Evolutionary conservation across 371 early-diverging fungal genomes (phyloP).

Genomic region (Mucor indicus): DNA sequence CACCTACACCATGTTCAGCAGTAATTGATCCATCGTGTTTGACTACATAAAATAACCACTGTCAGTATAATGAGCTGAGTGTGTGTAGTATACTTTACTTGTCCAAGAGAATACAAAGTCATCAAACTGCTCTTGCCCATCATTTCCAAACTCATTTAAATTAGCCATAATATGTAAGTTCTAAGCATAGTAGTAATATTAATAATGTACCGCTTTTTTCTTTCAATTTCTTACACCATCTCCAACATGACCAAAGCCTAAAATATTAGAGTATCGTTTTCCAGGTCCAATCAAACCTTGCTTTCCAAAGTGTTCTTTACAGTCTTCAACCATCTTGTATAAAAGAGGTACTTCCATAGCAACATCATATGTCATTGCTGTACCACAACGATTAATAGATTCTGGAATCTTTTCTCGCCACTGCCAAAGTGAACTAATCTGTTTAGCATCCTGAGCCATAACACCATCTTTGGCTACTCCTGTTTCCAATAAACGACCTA

Average conservation of each 20-base stretch:
- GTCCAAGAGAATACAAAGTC: slow-evolving; percentile 85
- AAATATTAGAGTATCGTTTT: slow-evolving; percentile 37
- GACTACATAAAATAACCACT: slow-evolving; percentile 1
- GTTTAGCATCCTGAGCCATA: slow-evolving; percentile 69
- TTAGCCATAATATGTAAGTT: slow-evolving; percentile 92
- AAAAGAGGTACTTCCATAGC: slow-evolving; percentile 78
- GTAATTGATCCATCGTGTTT: slow-evolving; percentile 53
- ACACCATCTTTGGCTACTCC: slow-evolving; percentile 69
- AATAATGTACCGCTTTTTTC: no score
- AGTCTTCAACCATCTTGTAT: slow-evolving; percentile 76
- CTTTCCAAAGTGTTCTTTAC: slow-evolving; percentile 50
- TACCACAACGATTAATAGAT: slow-evolving; percentile 45
- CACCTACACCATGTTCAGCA: slow-evolving; percentile 71
- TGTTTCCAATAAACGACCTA: slow-evolving; percentile 51
- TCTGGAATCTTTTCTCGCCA: slow-evolving; percentile 39
- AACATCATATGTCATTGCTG: slow-evolving; percentile 72
- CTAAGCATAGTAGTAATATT: slow-evolving; percentile 64
- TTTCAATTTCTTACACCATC: slow-evolving; percentile 52
- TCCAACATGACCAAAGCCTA: slow-evolving; percentile 92
- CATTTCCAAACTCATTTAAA: slow-evolving; percentile 43
- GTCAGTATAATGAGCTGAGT: background rate
- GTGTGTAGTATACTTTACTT: slow-evolving; percentile 8
- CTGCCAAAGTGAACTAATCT: slow-evolving; percentile 33
- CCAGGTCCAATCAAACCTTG: slow-evolving; percentile 42
- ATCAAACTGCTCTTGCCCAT: slow-evolving; percentile 68